Evolutionary conservation across 2,329 filamentous ascomycete species (phyloP), one percentile per base, ranked within the genome.

Genomic region (Pestalotiopsis sp.): DNA sequence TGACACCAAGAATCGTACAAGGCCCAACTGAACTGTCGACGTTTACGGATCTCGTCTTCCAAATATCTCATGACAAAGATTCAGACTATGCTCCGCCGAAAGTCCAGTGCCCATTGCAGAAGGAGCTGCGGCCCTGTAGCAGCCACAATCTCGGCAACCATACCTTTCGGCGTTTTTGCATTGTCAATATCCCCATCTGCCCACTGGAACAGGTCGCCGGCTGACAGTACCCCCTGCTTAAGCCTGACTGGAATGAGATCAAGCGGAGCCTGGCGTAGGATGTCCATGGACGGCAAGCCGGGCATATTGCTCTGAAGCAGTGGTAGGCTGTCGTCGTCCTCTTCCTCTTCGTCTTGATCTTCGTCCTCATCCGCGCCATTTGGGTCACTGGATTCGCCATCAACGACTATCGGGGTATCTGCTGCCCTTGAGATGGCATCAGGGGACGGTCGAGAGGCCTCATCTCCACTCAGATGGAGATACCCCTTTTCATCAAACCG

Each of bases 111-210:
- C 20, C 92, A 81, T 65, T 85, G 81, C 23, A 79, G 80, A 59
- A 89, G 83, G 63, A 91, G 76, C 58, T 91, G 87, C 1, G 86
- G 82, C 0, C 92, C 92, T 59, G 93, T 78, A 12, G 88, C 87
- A 3, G 91, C 90, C 3, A 90, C 87, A 65, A 94, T 76, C 74
- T 94, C 91, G 1, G 89, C 91, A 69, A 94, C 85, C 45, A 85
- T 83, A 0, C 87, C 86, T 75, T 91, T 92, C 41, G 92, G 78
- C 1, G 84, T 84, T 4, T 80, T 78, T 20, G 82, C 78, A 63
- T 90, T 82, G 13, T 79, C 76, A 2, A 92, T 79, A 41, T 81
- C 79, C 61, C 86, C 83, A 1, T 80, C 75, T 0, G 88, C 82
- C 92, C 92, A 94, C 68, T 81, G 77, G 69, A 85, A 85, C 41